phyloP scores from a whole-genome alignment of 139 green algal species.

The Tetradesmus obliquus region DNA sequence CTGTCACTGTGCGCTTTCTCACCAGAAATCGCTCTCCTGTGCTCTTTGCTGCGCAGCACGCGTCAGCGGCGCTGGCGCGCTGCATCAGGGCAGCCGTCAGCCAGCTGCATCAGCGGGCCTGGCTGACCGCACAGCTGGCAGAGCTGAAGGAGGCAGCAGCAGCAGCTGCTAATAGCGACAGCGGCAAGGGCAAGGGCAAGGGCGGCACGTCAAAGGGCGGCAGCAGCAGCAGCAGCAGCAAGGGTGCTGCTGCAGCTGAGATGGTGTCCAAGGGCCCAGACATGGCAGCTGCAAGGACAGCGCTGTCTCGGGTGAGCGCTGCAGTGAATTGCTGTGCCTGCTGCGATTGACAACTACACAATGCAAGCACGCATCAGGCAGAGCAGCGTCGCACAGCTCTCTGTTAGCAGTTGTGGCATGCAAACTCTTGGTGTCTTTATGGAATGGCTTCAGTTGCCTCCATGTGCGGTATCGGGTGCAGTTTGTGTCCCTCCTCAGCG shows the following conservation, averaged over 20 bases:
- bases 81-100: conserved; percentile 4
- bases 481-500: no score
- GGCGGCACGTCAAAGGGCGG: neutral
- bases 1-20: no score
- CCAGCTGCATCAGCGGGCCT: neutral
- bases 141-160: neutral
- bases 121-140: neutral
- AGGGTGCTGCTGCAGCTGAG: neutral
- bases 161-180: neutral
- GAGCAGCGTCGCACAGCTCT: no score
- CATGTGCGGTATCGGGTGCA: no score
- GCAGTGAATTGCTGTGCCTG: no score
- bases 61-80: neutral
- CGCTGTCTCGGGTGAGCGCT: neutral
- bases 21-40: no score
- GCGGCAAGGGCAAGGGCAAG: neutral
- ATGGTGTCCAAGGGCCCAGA: neutral
- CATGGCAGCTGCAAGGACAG: neutral
- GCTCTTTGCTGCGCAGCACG: neutral
- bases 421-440: no score
- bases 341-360: no score
- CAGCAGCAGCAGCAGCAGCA: neutral
- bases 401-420: no score
- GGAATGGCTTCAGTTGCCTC: no score
- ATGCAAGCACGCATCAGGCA: no score